phyloP scores from a whole-genome alignment of 2,329 filamentous ascomycete genomes.

The Anthostomella pinea region DNA sequence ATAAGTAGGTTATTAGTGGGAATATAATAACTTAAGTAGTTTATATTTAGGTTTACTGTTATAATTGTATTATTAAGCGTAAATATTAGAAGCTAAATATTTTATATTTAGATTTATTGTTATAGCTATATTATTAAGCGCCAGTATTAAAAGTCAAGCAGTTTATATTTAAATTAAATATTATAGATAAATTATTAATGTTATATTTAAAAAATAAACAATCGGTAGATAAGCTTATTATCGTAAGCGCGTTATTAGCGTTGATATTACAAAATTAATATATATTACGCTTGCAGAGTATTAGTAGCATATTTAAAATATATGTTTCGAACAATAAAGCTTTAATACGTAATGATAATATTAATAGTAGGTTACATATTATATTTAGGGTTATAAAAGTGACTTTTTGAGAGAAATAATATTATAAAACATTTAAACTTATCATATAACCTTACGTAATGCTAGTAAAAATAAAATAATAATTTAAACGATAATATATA shows the following conservation, averaged over 20 bases:
- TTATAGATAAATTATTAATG: not conserved
- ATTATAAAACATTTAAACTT: too few relatives aligned
- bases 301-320: not conserved
- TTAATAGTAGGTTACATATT: too few relatives aligned
- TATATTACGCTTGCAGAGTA: too few relatives aligned
- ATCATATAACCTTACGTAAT: not conserved
- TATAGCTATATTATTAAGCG: not conserved
- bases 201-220: not conserved
- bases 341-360: too few relatives aligned
- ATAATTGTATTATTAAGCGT: too few relatives aligned
- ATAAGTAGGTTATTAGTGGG: too few relatives aligned
- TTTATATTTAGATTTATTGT: conserved; percentile 2
- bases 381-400: too few relatives aligned
- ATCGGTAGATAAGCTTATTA: not conserved
- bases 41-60: too few relatives aligned
- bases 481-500: not conserved
- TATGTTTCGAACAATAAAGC: too few relatives aligned
- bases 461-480: not conserved
- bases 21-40: too few relatives aligned
- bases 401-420: too few relatives aligned
- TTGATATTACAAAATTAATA: not conserved
- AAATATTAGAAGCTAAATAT: not conserved
- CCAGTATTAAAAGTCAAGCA: not conserved
- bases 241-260: too few relatives aligned
- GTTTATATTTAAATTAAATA: not conserved